Evolutionary conservation across 2,329 filamentous ascomycete genomes (phyloP), one percentile per base, ranked within the genome.

Genomic region (Teratosphaeria epicoccoides): DNA sequence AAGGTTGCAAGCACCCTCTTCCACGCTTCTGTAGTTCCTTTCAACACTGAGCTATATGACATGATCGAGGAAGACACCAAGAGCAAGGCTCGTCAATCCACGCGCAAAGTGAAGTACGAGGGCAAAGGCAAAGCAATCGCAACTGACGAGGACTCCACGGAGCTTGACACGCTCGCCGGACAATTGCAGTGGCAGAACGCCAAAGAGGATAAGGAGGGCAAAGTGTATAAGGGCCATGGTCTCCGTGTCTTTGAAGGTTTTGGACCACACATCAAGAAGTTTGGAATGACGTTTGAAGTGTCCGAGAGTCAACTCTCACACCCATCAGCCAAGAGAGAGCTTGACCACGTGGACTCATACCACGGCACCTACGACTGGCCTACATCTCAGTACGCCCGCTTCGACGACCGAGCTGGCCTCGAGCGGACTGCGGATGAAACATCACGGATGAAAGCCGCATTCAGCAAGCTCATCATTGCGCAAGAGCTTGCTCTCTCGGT

Each of bases 281-380:
- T 84, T 60, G 84, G 81, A 4, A 77, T 88, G 62, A 81, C 81
- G 23, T 81, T 87, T 55, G 83, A 87, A 60, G 73, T 86, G n/a
- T 76, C 79, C 51, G 79, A 84, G 56, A 55, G 68, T 22, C 68
- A 70, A 5, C 66, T 77, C 4, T 62, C 67, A 3, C 62, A 71
- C 23, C 80, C 82, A 6, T 79, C 78, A 1, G 59, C 72, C n/a
- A 84, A 85, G 59, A 70, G 71, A 4, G 68, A 73, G 6, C 78
- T 81, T 28, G 72, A 81, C 56, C 71, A 73, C 23, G 68, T 81
- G 25, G 70, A 73, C 3, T 73, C 78, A 33, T 83, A 82, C 58
- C 85, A 82, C 77, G 83, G 83, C 4, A 71, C 74, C 5, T 86
- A 84, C 59, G 73, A 77, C 47, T 86, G 83, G 83, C 82, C 83